Conservation (phyloP, 352 stramenopile genomes). For the Globisporangium emineosum region DNA sequence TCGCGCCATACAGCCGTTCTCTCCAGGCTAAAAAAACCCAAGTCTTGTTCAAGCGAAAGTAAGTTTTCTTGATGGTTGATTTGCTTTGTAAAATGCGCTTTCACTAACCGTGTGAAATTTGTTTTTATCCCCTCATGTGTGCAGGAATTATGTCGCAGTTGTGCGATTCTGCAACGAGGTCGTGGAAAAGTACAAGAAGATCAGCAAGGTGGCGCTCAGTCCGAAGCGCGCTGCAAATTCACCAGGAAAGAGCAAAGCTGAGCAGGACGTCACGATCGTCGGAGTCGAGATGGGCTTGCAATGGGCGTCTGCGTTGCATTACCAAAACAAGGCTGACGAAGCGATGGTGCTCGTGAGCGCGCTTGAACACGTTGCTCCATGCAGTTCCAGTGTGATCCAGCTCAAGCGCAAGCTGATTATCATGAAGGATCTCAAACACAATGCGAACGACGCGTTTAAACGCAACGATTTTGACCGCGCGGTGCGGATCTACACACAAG, state of each 20-base stretch:
- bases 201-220: constrained; percentile 6
- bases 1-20: constrained; percentile 49
- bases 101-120: constrained; percentile 6
- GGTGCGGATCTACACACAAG: constrained; percentile 58
- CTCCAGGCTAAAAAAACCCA: constrained; percentile 65
- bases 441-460: constrained; percentile 71
- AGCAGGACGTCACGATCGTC: constrained; percentile 44
- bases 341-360: constrained; percentile 50
- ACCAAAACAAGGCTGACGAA: constrained; percentile 65
- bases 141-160: constrained; percentile 52
- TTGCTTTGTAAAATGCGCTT: not conserved
- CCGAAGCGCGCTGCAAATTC: not conserved
- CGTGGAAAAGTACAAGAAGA: constrained; percentile 47
- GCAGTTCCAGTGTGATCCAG: constrained; percentile 67
- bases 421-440: constrained; percentile 67
- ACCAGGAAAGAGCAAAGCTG: constrained; percentile 8
- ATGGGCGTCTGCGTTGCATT: constrained; percentile 63
- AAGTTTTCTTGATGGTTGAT: constrained; percentile 17
- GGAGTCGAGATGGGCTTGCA: constrained; percentile 64
- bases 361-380: constrained; percentile 61
- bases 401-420: constrained; percentile 59
- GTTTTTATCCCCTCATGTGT: not conserved
- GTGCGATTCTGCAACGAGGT: constrained; percentile 46
- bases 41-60: constrained; percentile 68
- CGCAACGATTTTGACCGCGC: constrained; percentile 49